Base-by-base conservation (phyloP, 73 alveolate genomes). In the Tetrahymena thermophila region DNA sequence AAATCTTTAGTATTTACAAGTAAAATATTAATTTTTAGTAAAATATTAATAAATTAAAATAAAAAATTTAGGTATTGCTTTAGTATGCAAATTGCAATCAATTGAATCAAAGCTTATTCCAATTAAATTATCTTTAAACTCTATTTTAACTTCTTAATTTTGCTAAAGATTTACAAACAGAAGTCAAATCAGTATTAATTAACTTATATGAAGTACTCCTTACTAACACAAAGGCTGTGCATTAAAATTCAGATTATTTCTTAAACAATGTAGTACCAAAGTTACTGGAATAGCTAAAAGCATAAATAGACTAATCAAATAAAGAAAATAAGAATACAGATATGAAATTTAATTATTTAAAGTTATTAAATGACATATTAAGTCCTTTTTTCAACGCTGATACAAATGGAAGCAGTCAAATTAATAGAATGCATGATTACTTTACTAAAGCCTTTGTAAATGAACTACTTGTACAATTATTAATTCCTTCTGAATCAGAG, bases 301-400 rank as follows among this genome's bases (percentile, higher is more conserved):
- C 31, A n/a, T 43, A 94, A 38, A 83, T 38, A 55, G 93, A 38
- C 34, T 94, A 35, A 94, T 94, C 71, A 4, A 94, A 84, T n/a
- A 84, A 57, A 93, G 85, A 23, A 44, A 85, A 85, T 37, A 95
- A 50, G 93, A 94, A 50, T 34, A 95, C 94, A 31, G 98, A 96
- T 40, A 97, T 97, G 56, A 95, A 98, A 89, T 98, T 98, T 96
- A 94, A 96, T 34, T 94, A 96, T 58, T 94, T 98, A n/a, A 98
- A 98, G 96, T 96, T 98, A 85, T 97, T 98, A 57, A 97, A 98
- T 35, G 99, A 98, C 56, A 94, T 98, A 4, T 35, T 97, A 25
- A 96, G 96, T 43, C 97, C 99, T 43, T 96, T 98, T 94, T 58
- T 98, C 34, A 93, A 96, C n/a, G 98, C 96, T 42, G 99, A 97